Evolutionary conservation across 371 early-diverging fungal species (phyloP), one percentile per base, ranked within the genome.

Genomic region (Rhizopus sp.): DNA sequence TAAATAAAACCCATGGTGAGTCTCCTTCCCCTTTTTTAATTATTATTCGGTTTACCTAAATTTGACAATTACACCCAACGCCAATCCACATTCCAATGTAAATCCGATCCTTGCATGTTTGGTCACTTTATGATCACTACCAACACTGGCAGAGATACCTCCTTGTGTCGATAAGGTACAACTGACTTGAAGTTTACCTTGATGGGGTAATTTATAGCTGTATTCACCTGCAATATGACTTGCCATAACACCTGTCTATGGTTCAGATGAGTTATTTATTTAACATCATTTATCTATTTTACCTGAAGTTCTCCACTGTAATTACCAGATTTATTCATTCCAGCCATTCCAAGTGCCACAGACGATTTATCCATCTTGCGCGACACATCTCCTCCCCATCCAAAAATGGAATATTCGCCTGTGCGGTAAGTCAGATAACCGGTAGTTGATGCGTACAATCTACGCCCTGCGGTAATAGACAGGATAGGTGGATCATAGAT

Each of bases 371-470:
- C 82, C 55, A 80, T 69, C 7, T 73, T 80, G n/a, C 67, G 66
- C 1, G 75, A 73, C 5, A 63, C 54, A 55, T 72, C 73, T 13
- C 71, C 71, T 8, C 88, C 87, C 88, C 88, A 88, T 5, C 75
- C 74, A 9, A 88, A 84, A 33, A 92, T 65, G 9, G 73, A 68
- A 82, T 85, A 91, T 54, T 86, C 84, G 9, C 92, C 93, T 0
- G 92, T 87, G 34, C 85, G 75, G 61, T 86, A 94, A 0, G 89
- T 89, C 51, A 94, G 66, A 66, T 86, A 92, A 8, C 92, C 93
- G 5, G 91, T 89, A 7, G 82, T 81, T 0, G 80, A 72, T 30
- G 73, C 60, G 45, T 77, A 81, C 42, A 88, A 63, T 30, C 84
- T 70, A 3, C 92, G 70, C 23, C 92, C 94, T 37, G 80, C 75